Base-by-base conservation (phyloP, 208 protist species). In the Naegleria gruberi region DNA sequence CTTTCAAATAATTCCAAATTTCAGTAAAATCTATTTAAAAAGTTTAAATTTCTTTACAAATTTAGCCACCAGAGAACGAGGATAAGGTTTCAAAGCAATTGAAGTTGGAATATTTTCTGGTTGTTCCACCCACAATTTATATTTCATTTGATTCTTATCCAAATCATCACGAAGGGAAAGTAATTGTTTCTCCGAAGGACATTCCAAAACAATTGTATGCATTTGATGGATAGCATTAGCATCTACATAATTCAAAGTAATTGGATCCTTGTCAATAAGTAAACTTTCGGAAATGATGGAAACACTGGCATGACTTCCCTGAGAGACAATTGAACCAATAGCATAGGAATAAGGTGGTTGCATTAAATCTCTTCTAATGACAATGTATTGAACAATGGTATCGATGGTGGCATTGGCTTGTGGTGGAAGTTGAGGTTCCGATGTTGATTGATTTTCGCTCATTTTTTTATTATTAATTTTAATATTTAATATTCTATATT, bases 71-170 rank as follows among this genome's bases (percentile, higher is more conserved):
- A 43, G 5, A 7, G 30, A 46, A 12, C 40, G 15, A 34, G 57
- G 73, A 55, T 86, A 90, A 0, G 90, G 90, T 37, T 91, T 91
- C 41, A 51, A 30, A 43, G 90, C 90, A n/a, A 91, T 15, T 30
- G 90, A 77, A 23, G 90, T 91, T 30, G 90, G 82, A 44, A 91
- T 91, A 26, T 88, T 89, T 40, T 91, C 90, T 23, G 90, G 90
- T 81, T 91, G 81, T 51, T 91, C 90, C 4, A 91, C 34, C 90
- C 90, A 91, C 15, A 91, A 81, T 43, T 88, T 40, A 77, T 47
- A 77, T n/a, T 17, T 77, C 17, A 91, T 37, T 43, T 46, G 43
- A 37, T 17, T 42, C 15, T 51, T 10, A 17, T 23, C 15, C 41
- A 91, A 81, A 37, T 40, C 34, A 40, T 43, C 23, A 12, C 43